A percentile compares a stretch with the other conserved stretches of the same genome.
phyloP scores from a whole-genome alignment of 2,329 filamentous ascomycete species.

The Phialophora macrospora region DNA sequence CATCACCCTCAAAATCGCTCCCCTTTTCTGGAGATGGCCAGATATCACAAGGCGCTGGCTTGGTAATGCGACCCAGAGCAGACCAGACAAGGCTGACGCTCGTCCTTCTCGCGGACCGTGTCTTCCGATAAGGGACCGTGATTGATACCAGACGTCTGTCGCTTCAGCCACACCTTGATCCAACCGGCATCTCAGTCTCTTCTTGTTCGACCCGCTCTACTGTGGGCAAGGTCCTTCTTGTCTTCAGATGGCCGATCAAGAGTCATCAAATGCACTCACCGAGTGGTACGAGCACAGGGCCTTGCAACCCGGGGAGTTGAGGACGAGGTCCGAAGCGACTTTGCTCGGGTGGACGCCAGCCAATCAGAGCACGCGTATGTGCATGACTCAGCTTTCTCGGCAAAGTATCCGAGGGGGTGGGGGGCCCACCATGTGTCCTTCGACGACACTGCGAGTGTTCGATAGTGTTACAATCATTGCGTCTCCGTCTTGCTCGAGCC shows the following conservation, averaged over 20 bases:
- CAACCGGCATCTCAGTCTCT: neutral
- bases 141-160: neutral
- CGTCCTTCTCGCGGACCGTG: neutral
- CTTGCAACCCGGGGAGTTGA: neutral
- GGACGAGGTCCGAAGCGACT: neutral
- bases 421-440: no score
- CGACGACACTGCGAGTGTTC: no score
- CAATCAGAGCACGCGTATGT: neutral
- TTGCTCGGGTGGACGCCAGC: neutral
- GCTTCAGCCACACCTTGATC: neutral
- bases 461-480: neutral
- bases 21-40: neutral
- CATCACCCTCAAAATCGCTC: neutral
- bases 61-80: neutral
- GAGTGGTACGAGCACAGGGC: neutral
- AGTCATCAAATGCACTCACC: neutral
- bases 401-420: neutral
- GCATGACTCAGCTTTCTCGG: conserved; percentile 5
- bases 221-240: neutral
- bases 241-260: neutral
- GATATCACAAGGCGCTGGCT: neutral
- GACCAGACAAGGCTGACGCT: neutral
- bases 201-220: neutral
- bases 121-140: neutral
- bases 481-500: neutral